phyloP scores from a whole-genome alignment of 1,284 basidiomycete genomes.

The Ceratobasidium sp. region DNA sequence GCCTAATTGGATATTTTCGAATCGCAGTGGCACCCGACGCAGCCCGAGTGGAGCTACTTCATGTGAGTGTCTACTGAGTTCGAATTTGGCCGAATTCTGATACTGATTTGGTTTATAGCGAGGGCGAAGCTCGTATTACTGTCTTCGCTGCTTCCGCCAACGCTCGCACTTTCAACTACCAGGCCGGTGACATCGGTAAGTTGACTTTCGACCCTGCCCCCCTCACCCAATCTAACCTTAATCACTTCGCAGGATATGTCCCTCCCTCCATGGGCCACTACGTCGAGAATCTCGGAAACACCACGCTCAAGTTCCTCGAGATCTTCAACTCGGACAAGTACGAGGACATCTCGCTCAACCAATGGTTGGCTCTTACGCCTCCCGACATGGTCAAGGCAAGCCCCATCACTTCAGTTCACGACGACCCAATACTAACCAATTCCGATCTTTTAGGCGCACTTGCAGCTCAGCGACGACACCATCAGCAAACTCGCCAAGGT shows the following conservation, averaged over 20 bases:
- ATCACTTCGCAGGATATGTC: constrained; percentile 60
- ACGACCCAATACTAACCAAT: background rate
- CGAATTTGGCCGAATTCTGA: too few species aligned
- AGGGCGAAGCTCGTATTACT: constrained; percentile 56
- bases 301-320: constrained; percentile 70
- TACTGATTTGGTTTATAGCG: constrained; percentile 53
- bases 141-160: constrained; percentile 70
- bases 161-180: constrained; percentile 74
- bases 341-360: constrained; percentile 68
- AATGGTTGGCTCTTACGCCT: constrained; percentile 74
- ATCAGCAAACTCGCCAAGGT: constrained; percentile 64
- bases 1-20: constrained; percentile 28
- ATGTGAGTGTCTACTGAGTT: constrained; percentile 41
- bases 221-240: background rate
- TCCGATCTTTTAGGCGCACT: constrained; percentile 56
- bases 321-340: constrained; percentile 67
- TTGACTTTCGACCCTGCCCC: constrained; percentile 55
- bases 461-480: constrained; percentile 64
- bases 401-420: background rate
- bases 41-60: constrained; percentile 54
- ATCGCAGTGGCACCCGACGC: constrained; percentile 75
- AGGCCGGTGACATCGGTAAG: constrained; percentile 72
- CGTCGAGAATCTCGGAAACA: constrained; percentile 74
- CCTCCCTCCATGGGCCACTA: constrained; percentile 73
- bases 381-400: constrained; percentile 64